A percentile compares a stretch with the other conserved stretches of the same genome.
Evolutionary conservation across 371 early-diverging fungal species (phyloP).

Genomic region (Chytridiales sp.): DNA sequence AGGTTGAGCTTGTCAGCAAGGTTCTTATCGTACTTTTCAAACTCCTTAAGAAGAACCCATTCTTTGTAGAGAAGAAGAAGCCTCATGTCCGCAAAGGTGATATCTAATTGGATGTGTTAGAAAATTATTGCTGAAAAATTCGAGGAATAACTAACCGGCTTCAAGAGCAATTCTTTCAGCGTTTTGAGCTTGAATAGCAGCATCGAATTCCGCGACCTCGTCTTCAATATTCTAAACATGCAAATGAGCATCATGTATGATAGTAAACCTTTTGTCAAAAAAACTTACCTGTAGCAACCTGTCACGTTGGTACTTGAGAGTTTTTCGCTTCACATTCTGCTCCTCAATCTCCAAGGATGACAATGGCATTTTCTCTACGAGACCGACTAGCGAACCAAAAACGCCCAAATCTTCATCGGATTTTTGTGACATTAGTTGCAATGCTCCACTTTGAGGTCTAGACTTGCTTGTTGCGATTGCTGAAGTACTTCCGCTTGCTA

Average conservation of each 20-base stretch:
- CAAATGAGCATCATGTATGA: neutral
- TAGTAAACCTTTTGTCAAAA: neutral
- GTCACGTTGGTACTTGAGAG: slow-evolving; percentile 24
- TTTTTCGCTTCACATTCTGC: slow-evolving; percentile 20
- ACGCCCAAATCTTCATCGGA: too few relatives aligned
- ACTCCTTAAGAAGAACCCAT: slow-evolving; percentile 60
- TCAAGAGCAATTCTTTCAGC: slow-evolving; percentile 47
- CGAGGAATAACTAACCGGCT: slow-evolving; percentile 38
- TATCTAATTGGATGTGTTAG: slow-evolving; percentile 31
- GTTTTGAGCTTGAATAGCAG: slow-evolving; percentile 30
- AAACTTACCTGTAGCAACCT: slow-evolving; percentile 28
- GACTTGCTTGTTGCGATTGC: too few relatives aligned
- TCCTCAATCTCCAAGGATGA: slow-evolving; percentile 31
- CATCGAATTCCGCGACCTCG: slow-evolving; percentile 42
- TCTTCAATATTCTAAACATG: slow-evolving; percentile 30
- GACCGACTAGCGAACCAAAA: neutral
- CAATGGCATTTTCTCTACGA: neutral
- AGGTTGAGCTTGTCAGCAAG: slow-evolving; percentile 47
- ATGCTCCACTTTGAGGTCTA: slow-evolving; percentile 4
- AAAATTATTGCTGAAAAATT: neutral
- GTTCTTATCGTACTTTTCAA: slow-evolving; percentile 54
- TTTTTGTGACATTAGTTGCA: neutral
- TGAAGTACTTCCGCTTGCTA: too few relatives aligned
- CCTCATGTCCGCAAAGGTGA: slow-evolving; percentile 56
- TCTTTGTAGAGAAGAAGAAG: slow-evolving; percentile 52